Conservation (phyloP, 192 early-diverging fungal species). For the Backusella morwellensis region DNA sequence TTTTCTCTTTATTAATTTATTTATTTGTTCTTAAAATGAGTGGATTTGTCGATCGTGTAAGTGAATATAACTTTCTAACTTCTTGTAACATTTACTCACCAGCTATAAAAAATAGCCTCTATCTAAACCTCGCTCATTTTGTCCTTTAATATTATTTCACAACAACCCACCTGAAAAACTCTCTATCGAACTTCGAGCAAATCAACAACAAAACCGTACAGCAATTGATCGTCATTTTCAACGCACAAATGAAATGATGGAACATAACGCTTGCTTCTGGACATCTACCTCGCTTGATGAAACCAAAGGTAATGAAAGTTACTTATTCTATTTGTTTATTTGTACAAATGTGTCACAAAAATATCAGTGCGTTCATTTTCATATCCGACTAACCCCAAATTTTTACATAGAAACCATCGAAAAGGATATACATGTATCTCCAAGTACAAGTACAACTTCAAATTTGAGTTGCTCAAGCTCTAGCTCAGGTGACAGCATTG, state of each 20-base stretch:
- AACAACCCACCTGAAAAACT: conserved; percentile 6
- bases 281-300: neutral
- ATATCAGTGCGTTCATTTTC: conserved; percentile 1
- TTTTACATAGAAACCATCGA: conserved; percentile 4
- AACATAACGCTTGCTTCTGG: conserved; percentile 26
- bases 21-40: neutral
- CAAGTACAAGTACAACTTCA: conserved; percentile 29
- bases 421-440: conserved; percentile 24
- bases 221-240: conserved; percentile 18
- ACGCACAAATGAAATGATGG: conserved; percentile 21
- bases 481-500: conserved; percentile 26
- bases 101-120: neutral
- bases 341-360: conserved; percentile 3
- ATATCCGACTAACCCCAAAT: neutral
- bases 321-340: neutral
- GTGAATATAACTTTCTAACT: neutral
- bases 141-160: conserved; percentile 21
- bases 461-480: conserved; percentile 19
- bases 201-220: conserved; percentile 4
- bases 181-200: neutral
- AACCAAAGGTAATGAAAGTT: neutral
- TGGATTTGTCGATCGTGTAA: neutral
- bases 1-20: neutral
- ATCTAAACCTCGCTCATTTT: conserved; percentile 14
- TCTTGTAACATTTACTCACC: neutral